A percentile compares a stretch with the other conserved stretches of the same genome.
phyloP scores from a whole-genome alignment of 257 asterid species.

The Solanum piurae region DNA sequence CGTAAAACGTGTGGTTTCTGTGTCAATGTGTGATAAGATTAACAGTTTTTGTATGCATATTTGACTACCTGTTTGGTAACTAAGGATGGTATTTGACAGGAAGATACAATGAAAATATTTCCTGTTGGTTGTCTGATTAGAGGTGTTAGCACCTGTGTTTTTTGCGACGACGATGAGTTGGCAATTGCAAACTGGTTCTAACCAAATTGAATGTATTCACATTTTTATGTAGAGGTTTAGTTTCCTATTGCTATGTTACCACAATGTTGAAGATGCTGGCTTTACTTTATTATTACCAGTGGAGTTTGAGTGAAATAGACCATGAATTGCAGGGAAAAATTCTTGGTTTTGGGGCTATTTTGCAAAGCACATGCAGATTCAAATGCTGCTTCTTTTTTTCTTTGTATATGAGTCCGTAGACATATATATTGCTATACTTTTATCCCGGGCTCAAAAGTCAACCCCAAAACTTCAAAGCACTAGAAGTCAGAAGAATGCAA shows the following conservation, averaged over 20 bases:
- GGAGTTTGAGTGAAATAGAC: background rate
- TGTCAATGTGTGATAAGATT: background rate
- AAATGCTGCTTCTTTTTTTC: too few species aligned
- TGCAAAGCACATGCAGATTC: too few species aligned
- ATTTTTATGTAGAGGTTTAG: background rate
- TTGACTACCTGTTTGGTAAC: background rate
- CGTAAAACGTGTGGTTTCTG: background rate
- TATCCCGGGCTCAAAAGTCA: too few species aligned
- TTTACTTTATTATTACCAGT: background rate
- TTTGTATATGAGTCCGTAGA: too few species aligned
- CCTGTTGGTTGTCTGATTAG: background rate
- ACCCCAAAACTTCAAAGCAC: too few species aligned
- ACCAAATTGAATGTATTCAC: background rate
- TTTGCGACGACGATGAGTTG: background rate
- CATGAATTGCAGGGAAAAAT: background rate
- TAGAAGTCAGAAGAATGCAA: too few species aligned
- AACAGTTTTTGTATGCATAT: background rate
- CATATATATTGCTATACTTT: too few species aligned
- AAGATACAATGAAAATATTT: background rate
- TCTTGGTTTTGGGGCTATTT: background rate
- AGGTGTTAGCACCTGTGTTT: background rate
- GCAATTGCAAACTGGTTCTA: background rate
- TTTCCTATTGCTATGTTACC: background rate
- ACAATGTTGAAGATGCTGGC: background rate
- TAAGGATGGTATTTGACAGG: background rate